Conservation (phyloP, 1,284 basidiomycete genomes). For the Boletus semigastroideus region DNA sequence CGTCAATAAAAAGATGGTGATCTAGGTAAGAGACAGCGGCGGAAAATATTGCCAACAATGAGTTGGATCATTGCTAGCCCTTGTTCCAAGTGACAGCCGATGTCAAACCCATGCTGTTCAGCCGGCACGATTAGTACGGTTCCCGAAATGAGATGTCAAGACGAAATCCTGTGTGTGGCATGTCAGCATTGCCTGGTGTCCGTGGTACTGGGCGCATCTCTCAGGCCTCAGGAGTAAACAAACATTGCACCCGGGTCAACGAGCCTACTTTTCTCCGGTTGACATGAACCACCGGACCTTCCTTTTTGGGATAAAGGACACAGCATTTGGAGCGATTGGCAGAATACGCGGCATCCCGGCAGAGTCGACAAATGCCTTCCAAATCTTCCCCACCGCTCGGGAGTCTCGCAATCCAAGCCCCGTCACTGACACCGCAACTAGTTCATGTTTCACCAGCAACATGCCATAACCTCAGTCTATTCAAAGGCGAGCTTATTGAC, state of each 20-base stretch:
- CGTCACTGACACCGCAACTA: slow-evolving; percentile 54
- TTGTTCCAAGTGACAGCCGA: slow-evolving; percentile 24
- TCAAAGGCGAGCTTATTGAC: slow-evolving; percentile 59
- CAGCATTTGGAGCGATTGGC: slow-evolving; percentile 28
- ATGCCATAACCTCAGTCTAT: slow-evolving; percentile 77
- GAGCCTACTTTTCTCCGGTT: no score
- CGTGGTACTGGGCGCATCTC: no score
- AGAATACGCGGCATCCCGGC: slow-evolving; percentile 25
- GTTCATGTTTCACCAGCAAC: slow-evolving; percentile 68
- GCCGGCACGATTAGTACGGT: slow-evolving; percentile 3
- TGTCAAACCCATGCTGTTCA: slow-evolving; percentile 20
- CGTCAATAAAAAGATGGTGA: slow-evolving; percentile 22
- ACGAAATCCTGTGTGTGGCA: not conserved
- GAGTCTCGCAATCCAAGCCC: slow-evolving; percentile 67
- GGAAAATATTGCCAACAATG: slow-evolving; percentile 25
- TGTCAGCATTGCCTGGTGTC: not conserved
- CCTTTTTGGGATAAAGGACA: slow-evolving; percentile 24
- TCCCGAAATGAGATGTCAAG: slow-evolving; percentile 29
- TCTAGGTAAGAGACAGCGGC: slow-evolving; percentile 8
- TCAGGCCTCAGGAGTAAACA: no score
- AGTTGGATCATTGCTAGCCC: slow-evolving; percentile 18
- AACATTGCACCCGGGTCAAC: no score
- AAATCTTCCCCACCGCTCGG: slow-evolving; percentile 57
- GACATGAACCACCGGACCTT: slow-evolving; percentile 30
- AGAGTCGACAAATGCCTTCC: slow-evolving; percentile 43